phyloP scores from a whole-genome alignment of 176 grass and related monocot genomes.

The Ensete ventricosum region DNA sequence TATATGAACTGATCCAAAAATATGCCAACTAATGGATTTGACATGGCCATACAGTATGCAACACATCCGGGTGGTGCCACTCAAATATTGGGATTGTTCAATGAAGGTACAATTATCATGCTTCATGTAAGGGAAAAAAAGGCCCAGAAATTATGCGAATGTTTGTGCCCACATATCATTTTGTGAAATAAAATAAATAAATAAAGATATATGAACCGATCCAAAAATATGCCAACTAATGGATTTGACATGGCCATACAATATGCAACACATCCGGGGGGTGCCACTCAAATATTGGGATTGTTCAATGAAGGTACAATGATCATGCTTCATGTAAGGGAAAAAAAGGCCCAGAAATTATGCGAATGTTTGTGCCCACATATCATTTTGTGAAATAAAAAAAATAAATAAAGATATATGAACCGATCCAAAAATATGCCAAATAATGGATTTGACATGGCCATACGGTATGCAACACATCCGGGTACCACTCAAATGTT shows the following conservation, averaged over 20 bases:
- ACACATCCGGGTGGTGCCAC: background rate
- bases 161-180: slow-evolving; percentile 22
- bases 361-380: slow-evolving; percentile 15
- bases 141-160: background rate
- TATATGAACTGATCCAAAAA: slow-evolving; percentile 11
- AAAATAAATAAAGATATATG: slow-evolving; percentile 7
- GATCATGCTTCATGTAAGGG: background rate
- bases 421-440: background rate
- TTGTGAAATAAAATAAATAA: too few relatives aligned
- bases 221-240: background rate
- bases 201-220: slow-evolving; percentile 14
- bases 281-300: too few relatives aligned
- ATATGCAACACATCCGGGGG: background rate
- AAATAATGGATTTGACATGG: background rate
- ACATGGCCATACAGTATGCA: background rate
- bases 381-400: background rate
- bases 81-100: too few relatives aligned
- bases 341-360: background rate
- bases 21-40: background rate
- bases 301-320: too few relatives aligned
- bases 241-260: background rate
- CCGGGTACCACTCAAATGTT: background rate
- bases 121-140: background rate
- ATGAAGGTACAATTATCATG: too few relatives aligned
- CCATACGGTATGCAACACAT: background rate